Percentiles rank a stretch among this genome's conserved stretches.
phyloP scores from a whole-genome alignment of 2,329 filamentous ascomycete species.

The Fusarium albosuccineum region DNA sequence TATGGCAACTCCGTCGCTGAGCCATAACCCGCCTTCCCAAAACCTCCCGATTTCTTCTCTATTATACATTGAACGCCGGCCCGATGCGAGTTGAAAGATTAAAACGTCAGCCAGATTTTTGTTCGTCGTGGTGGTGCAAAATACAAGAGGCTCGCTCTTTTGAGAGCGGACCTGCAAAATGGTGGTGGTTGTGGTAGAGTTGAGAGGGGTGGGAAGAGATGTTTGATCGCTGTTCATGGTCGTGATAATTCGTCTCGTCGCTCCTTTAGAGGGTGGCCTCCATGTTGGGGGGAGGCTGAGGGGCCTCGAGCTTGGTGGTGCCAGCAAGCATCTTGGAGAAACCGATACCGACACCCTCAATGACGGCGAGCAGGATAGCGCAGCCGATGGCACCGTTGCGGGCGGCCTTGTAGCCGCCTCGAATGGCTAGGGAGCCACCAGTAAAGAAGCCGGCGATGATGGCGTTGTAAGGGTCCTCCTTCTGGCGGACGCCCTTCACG shows the following conservation, averaged over 20 bases:
- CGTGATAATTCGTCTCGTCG: slow-evolving; percentile 27
- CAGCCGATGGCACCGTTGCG: slow-evolving; percentile 97
- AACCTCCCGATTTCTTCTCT: slow-evolving; percentile 39
- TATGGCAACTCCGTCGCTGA: slow-evolving; percentile 41
- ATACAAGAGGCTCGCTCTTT: slow-evolving; percentile 35
- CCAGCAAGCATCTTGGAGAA: slow-evolving; percentile 96
- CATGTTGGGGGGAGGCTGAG: slow-evolving; percentile 49
- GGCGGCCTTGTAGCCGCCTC: slow-evolving; percentile 91
- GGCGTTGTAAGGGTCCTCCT: slow-evolving; percentile 98
- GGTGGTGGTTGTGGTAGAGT: slow-evolving; percentile 39
- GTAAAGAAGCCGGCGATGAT: slow-evolving; percentile 99
- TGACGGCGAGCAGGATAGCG: slow-evolving; percentile 92
- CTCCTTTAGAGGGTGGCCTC: slow-evolving; percentile 46
- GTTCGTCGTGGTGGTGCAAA: slow-evolving; percentile 33
- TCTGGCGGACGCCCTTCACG: slow-evolving; percentile 92
- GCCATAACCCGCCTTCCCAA: slow-evolving; percentile 38
- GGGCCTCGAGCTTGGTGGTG: slow-evolving; percentile 82
- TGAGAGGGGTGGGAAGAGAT: slow-evolving; percentile 42
- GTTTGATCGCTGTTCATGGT: slow-evolving; percentile 24
- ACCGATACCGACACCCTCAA: slow-evolving; percentile 96
- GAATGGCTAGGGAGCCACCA: slow-evolving; percentile 88
- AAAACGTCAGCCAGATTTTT: slow-evolving; percentile 39
- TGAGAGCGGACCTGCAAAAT: slow-evolving; percentile 20
- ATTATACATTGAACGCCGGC: slow-evolving; percentile 53
- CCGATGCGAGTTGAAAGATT: slow-evolving; percentile 47